Percentiles rank a stretch among this genome's conserved stretches.
phyloP scores from a whole-genome alignment of 2,329 filamentous ascomycete species.

The Pseudogymnoascus sp. region DNA sequence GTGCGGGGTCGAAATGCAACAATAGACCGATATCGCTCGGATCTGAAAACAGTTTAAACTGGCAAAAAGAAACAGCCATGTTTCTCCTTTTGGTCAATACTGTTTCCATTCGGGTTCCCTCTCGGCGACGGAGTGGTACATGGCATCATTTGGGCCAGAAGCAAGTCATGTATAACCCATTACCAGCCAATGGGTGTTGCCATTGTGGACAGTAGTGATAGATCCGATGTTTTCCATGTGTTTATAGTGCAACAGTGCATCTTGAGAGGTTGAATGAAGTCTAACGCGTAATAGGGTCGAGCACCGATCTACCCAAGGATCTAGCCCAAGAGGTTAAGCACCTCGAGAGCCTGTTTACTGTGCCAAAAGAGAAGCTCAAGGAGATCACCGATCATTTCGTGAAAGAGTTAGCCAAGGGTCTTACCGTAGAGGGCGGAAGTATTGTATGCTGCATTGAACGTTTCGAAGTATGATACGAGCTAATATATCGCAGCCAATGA shows the following conservation, averaged over 20 bases:
- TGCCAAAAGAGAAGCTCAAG: conserved; percentile 74
- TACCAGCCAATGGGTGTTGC: background rate
- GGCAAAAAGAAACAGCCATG: background rate
- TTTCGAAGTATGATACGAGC: background rate
- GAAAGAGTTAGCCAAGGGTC: conserved; percentile 75
- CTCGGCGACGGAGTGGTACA: background rate
- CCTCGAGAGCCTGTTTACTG: conserved; percentile 76
- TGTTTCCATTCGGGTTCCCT: background rate
- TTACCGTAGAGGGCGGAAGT: conserved; percentile 79
- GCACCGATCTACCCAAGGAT: conserved; percentile 83
- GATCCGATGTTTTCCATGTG: background rate
- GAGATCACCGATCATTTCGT: conserved; percentile 84
- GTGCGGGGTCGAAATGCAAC: background rate
- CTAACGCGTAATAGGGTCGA: conserved; percentile 54
- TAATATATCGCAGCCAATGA: conserved; percentile 68
- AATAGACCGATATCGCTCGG: background rate
- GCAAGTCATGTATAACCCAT: background rate
- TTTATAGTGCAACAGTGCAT: background rate
- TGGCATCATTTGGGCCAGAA: background rate
- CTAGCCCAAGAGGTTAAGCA: conserved; percentile 71
- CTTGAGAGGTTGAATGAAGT: background rate
- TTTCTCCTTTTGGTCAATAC: background rate
- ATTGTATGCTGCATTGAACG: conserved; percentile 56
- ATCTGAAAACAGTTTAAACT: background rate
- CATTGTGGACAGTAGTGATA: background rate